Conservation (phyloP, 2,329 filamentous ascomycete species). For the Hypoxylon sp. region DNA sequence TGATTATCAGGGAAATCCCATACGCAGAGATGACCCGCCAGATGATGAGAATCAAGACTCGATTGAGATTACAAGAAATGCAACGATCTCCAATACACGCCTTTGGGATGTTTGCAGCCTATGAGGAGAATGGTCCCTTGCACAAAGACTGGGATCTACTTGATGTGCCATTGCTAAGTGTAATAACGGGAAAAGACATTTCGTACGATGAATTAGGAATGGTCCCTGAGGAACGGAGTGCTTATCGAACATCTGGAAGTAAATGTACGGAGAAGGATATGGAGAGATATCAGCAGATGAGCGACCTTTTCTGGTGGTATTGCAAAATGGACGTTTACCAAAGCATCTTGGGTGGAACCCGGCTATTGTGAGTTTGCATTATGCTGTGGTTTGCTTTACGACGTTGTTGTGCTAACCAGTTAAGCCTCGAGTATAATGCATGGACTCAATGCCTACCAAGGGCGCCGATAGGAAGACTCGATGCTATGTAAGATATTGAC, state of each 20-base stretch:
- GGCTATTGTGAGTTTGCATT: slow-evolving; percentile 76
- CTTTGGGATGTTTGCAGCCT: slow-evolving; percentile 42
- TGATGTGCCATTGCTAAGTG: slow-evolving; percentile 57
- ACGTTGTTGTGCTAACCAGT: slow-evolving; percentile 22
- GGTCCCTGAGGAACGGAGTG: slow-evolving; percentile 47
- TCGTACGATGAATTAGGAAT: slow-evolving; percentile 67
- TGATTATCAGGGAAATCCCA: slow-evolving; percentile 85
- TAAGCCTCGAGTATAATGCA: slow-evolving; percentile 80
- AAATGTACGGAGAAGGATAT: slow-evolving; percentile 72
- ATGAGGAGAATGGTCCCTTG: slow-evolving; percentile 46
- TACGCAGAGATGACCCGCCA: slow-evolving; percentile 78
- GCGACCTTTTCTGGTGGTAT: slow-evolving; percentile 96
- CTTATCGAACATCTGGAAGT: slow-evolving; percentile 49
- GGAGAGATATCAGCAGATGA: slow-evolving; percentile 81
- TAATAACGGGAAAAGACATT: slow-evolving; percentile 63
- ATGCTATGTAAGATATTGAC: slow-evolving; percentile 71
- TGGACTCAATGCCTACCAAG: slow-evolving; percentile 93
- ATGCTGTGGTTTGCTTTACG: slow-evolving; percentile 10
- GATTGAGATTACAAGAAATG: slow-evolving; percentile 48
- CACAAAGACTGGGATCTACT: slow-evolving; percentile 53
- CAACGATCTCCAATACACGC: slow-evolving; percentile 45
- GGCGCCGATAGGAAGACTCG: slow-evolving; percentile 79
- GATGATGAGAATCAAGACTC: slow-evolving; percentile 72
- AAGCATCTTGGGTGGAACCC: slow-evolving; percentile 87
- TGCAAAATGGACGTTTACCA: slow-evolving; percentile 94